Conservation (phyloP, 2,329 filamentous ascomycete genomes). For the Leptodontidium sp. region DNA sequence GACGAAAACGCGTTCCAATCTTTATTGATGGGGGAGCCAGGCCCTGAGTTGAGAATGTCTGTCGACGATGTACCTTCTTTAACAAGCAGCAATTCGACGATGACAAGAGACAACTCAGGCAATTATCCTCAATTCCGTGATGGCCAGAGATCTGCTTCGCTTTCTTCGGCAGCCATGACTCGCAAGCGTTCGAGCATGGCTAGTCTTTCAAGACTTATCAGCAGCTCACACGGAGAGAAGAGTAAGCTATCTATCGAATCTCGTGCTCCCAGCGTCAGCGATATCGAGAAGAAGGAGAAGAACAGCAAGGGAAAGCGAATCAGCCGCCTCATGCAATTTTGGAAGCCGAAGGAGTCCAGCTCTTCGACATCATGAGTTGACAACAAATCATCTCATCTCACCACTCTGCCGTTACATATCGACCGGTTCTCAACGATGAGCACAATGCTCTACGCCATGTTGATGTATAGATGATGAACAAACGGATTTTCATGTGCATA, state of each 20-base stretch:
- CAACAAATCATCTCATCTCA: background rate
- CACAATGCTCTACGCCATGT: conserved; percentile 32
- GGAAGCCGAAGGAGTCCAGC: conserved; percentile 59
- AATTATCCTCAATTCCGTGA: conserved; percentile 57
- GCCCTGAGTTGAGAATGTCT: conserved; percentile 75
- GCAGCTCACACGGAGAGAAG: conserved; percentile 75
- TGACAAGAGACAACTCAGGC: conserved; percentile 68
- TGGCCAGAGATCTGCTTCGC: conserved; percentile 68
- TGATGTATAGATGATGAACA: conserved; percentile 40
- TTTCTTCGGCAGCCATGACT: conserved; percentile 68
- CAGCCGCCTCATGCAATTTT: conserved; percentile 81
- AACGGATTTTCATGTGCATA: conserved; percentile 42
- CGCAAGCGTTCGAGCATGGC: conserved; percentile 79
- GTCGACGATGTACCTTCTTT: conserved; percentile 77
- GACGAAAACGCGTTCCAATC: conserved; percentile 78
- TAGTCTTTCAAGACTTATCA: conserved; percentile 79
- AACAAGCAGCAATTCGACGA: conserved; percentile 80
- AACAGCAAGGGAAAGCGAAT: conserved; percentile 73
- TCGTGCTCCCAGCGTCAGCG: conserved; percentile 51
- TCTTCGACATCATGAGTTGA: conserved; percentile 24
- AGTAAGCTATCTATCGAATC: conserved; percentile 79
- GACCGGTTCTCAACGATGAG: conserved; percentile 15
- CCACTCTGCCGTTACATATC: background rate
- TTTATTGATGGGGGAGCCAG: conserved; percentile 75
- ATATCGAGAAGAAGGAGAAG: conserved; percentile 65